Evolutionary conservation across 2,329 filamentous ascomycete genomes (phyloP).

Genomic region (Pseudopyricularia cyperi): DNA sequence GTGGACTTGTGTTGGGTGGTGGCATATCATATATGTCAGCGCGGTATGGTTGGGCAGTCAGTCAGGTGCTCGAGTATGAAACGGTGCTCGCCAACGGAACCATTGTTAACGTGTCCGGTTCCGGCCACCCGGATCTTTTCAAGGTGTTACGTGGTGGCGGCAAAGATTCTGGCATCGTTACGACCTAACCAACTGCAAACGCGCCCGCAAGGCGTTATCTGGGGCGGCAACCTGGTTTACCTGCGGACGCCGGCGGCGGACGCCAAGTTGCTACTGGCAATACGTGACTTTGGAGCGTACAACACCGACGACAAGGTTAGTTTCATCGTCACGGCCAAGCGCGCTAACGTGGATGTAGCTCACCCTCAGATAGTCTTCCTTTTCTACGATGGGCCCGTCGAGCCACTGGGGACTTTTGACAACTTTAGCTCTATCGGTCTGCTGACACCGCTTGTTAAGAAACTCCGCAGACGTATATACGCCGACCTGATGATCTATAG

Average conservation of each 20-base stretch:
- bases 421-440: slow-evolving; percentile 37
- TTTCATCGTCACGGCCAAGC: slow-evolving; percentile 42
- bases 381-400: slow-evolving; percentile 45
- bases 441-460: slow-evolving; percentile 16
- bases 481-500: slow-evolving; percentile 13
- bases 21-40: slow-evolving; percentile 18
- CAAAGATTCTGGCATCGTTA: slow-evolving; percentile 13
- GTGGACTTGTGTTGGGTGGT: slow-evolving; percentile 19
- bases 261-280: too few relatives aligned
- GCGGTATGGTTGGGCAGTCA: slow-evolving; percentile 21
- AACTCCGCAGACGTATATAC: slow-evolving; percentile 7
- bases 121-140: slow-evolving; percentile 22
- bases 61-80: slow-evolving; percentile 21
- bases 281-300: slow-evolving; percentile 38
- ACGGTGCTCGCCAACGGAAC: slow-evolving; percentile 25
- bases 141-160: slow-evolving; percentile 26
- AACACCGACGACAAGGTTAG: slow-evolving; percentile 46
- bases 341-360: slow-evolving; percentile 26
- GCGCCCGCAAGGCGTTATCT: slow-evolving; percentile 14
- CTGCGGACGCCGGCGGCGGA: slow-evolving; percentile 13
- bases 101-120: slow-evolving; percentile 20
- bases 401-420: slow-evolving; percentile 39
- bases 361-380: slow-evolving; percentile 47
- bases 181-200: slow-evolving; percentile 10
- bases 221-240: slow-evolving; percentile 28